phyloP scores from a whole-genome alignment of 805 yeast genomes.

The Teunomyces stri region DNA sequence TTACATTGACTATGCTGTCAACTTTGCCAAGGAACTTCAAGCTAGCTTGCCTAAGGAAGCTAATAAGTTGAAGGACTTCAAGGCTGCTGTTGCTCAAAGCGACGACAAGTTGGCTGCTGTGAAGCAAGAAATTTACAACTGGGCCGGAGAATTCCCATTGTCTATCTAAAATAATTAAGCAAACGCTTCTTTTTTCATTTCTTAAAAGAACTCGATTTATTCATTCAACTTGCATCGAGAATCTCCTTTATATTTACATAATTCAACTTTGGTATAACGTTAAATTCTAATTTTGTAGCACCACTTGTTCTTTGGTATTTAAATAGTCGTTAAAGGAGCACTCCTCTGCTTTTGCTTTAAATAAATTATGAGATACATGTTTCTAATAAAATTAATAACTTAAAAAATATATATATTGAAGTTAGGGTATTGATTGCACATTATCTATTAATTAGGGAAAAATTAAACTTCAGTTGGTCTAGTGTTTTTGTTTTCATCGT shows the following conservation, averaged over 20 bases:
- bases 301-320: too few species aligned
- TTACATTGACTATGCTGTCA: conserved; percentile 77
- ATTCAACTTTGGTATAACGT: conserved; percentile 7
- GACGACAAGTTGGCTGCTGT: conserved; percentile 59
- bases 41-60: conserved; percentile 82
- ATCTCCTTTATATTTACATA: neutral
- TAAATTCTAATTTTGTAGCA: neutral
- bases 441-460: neutral
- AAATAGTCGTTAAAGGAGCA: too few species aligned
- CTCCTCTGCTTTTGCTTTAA: too few species aligned
- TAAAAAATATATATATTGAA: neutral
- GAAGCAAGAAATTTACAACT: conserved; percentile 75
- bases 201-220: conserved; percentile 3
- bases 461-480: conserved; percentile 9
- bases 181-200: conserved; percentile 5
- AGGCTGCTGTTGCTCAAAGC: conserved; percentile 71
- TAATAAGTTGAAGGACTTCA: conserved; percentile 94
- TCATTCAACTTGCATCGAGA: conserved; percentile 1
- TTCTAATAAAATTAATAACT: too few species aligned
- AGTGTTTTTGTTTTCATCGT: neutral
- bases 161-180: conserved; percentile 26
- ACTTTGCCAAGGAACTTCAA: conserved; percentile 75
- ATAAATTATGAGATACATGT: too few species aligned
- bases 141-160: conserved; percentile 88
- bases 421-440: neutral